Evolutionary conservation across 306 rosid genomes (phyloP).

Genomic region (Dryas alaskensis): DNA sequence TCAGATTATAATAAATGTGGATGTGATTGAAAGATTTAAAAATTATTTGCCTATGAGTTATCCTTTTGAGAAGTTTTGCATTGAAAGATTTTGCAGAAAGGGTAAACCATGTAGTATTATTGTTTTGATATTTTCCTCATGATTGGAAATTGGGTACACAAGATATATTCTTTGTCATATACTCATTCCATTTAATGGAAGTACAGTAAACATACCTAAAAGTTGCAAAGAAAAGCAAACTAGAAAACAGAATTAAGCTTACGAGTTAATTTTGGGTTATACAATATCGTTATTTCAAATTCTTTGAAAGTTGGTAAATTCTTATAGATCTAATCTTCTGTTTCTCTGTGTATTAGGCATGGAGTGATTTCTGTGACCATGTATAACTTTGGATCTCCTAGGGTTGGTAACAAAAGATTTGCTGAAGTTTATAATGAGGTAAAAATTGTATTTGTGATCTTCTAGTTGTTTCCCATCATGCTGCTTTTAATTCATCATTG

Average conservation of each 20-base stretch:
- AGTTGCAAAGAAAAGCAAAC: no score
- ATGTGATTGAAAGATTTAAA: neutral
- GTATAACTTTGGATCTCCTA: slow-evolving; percentile 99
- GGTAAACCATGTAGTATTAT: no score
- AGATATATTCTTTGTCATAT: no score
- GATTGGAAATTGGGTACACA: no score
- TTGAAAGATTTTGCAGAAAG: no score
- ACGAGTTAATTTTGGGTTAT: no score
- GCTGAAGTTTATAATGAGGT: slow-evolving; percentile 91
- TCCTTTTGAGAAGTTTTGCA: no score
- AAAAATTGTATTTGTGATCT: slow-evolving; percentile 14
- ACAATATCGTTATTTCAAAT: neutral
- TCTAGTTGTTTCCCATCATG: slow-evolving; percentile 7
- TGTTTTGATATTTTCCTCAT: no score
- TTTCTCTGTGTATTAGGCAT: slow-evolving; percentile 40
- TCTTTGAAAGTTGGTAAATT: neutral
- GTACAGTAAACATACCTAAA: no score
- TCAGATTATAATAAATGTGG: neutral
- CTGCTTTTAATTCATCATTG: slow-evolving; percentile 17
- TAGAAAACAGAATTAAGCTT: no score
- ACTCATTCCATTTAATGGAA: no score
- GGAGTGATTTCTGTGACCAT: slow-evolving; percentile 71
- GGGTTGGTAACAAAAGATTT: slow-evolving; percentile 93
- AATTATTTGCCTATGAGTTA: no score
- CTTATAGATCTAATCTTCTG: neutral